Percentiles rank a stretch among this genome's conserved stretches.
Evolutionary conservation across 2,329 filamentous ascomycete species (phyloP).

Genomic region (Sporothrix mexicana): DNA sequence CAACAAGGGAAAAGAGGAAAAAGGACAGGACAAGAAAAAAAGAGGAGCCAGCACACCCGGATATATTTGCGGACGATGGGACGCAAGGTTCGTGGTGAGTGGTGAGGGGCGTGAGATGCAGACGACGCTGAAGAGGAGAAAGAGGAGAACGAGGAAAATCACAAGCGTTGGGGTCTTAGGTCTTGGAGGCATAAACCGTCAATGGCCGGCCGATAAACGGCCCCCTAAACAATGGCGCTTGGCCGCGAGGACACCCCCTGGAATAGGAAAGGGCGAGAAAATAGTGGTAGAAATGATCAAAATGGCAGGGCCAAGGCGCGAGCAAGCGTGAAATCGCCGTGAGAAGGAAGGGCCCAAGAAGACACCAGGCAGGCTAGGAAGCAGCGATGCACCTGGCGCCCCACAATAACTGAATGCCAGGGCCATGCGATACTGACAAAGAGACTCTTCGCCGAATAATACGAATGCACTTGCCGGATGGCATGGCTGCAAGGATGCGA

Average conservation of each 20-base stretch:
- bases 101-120: constrained; percentile 11
- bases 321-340: too few species aligned
- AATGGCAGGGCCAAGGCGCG: too few species aligned
- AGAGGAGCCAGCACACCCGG: constrained; percentile 27
- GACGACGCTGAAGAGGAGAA: constrained; percentile 8
- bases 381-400: constrained; percentile 17
- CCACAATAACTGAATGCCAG: neutral
- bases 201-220: constrained; percentile 24
- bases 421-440: constrained; percentile 4
- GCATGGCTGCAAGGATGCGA: neutral
- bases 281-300: too few species aligned
- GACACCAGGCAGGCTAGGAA: neutral
- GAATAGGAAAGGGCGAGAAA: constrained; percentile 11
- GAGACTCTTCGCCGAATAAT: too few species aligned
- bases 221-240: constrained; percentile 15
- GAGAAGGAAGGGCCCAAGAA: neutral
- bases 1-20: neutral
- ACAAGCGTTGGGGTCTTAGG: too few species aligned
- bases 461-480: too few species aligned
- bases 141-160: neutral
- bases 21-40: constrained; percentile 7
- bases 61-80: constrained; percentile 26
- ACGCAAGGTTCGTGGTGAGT: neutral
- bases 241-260: neutral
- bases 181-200: constrained; percentile 20